A percentile compares a stretch with the other conserved stretches of the same genome.
Conservation (phyloP, 2,329 filamentous ascomycete species). For the Alternaria sp. region DNA sequence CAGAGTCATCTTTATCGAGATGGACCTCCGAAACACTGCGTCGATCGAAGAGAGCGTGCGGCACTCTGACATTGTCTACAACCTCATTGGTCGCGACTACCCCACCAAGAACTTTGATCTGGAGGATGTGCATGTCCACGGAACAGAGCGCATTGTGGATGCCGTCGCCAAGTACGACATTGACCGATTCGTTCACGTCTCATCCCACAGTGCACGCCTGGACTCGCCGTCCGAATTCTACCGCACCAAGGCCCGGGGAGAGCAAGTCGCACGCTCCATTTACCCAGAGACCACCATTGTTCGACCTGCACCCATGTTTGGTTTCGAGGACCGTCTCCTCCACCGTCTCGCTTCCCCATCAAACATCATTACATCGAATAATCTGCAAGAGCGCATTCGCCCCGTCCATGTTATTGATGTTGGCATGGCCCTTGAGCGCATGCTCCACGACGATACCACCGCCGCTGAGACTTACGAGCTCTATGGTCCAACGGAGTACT, state of each 20-base stretch:
- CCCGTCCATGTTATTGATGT: slow-evolving; percentile 95
- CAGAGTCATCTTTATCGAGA: slow-evolving; percentile 89
- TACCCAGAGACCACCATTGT: slow-evolving; percentile 98
- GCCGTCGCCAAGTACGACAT: slow-evolving; percentile 98
- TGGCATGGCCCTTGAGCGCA: slow-evolving; percentile 84
- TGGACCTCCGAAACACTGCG: slow-evolving; percentile 89
- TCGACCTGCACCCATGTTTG: slow-evolving; percentile 90
- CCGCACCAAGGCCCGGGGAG: slow-evolving; percentile 86
- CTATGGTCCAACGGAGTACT: slow-evolving; percentile 92
- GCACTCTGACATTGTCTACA: slow-evolving; percentile 97
- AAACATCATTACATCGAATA: slow-evolving; percentile 88
- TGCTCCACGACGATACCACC: slow-evolving; percentile 90
- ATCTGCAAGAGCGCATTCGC: slow-evolving; percentile 89
- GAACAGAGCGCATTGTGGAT: slow-evolving; percentile 88
- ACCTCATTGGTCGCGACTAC: slow-evolving; percentile 92
- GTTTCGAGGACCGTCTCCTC: slow-evolving; percentile 91
- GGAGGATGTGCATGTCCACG: slow-evolving; percentile 91
- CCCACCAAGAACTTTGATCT: slow-evolving; percentile 98
- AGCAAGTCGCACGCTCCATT: slow-evolving; percentile 83
- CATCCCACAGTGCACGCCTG: slow-evolving; percentile 86
- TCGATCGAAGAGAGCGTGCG: slow-evolving; percentile 97
- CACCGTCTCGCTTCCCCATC: slow-evolving; percentile 81
- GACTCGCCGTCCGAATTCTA: slow-evolving; percentile 89
- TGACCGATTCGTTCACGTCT: slow-evolving; percentile 95
- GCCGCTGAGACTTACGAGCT: slow-evolving; percentile 92